Base-by-base conservation (phyloP, 331 rosid genomes). In the Acacia concinna region DNA sequence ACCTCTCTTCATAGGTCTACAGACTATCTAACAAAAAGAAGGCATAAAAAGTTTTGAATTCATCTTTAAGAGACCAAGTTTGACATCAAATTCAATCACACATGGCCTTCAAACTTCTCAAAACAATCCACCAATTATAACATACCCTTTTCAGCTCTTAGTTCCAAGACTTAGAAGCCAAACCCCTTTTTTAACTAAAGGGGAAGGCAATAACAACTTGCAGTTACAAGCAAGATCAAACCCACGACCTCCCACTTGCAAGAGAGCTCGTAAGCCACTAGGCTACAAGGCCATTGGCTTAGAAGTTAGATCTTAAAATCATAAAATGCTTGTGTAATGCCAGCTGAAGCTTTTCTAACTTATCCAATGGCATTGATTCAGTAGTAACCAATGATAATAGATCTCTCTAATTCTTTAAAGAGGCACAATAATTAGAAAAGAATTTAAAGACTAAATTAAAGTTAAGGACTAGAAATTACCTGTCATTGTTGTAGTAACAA, bases 401-500 rank as follows among this genome's bases (percentile, higher is more conserved):
- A 31, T 30, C 63, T 56, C 52, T 11, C 56, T 56, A 73, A 60
- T 17, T 17, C 32, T 41, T 63, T 27, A 17, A 10, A 63, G 74
- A 77, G 72, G 32, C 37, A 64, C 37, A 57, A 82, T 44, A 10
- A 79, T 71, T 10, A 57, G 63, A 20, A 51, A 81, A 79, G 21
- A 35, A 28, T 66, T 10, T 35, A 38, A 60, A 75, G 59, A 31
- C 14, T 31, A 49, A 32, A 74, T n/a, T 34, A 37, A 17, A 68
- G 57, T 20, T 30, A 15, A 73, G 66, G 47, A 65, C 69, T 54
- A 60, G 68, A 81, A 77, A 77, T 63, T 89, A 88, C 99, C 99
- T 87, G 91, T 37, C 86, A 81, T 10, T 32, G 84, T 67, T 70
- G 88, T 70, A 81, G 34, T 64, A 56, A 83, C 87, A 89, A 88